These are phyloP conservation scores for Eucalyptus pauciflora DNA, from an alignment of 345 rosid species.

Conservation along the genomic window DNA sequence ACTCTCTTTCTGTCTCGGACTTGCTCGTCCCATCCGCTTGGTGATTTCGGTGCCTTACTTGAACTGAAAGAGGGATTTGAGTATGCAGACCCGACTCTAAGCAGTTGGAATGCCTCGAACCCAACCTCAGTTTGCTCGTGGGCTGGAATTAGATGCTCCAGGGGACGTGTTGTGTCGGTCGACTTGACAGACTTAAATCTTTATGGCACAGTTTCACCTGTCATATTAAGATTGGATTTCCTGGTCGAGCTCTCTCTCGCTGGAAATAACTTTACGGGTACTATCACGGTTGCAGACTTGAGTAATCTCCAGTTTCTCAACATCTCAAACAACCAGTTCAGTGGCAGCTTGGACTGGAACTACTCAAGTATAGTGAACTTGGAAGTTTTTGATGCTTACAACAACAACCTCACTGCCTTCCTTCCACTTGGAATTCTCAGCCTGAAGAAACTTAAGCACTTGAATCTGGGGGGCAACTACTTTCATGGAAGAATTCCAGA, in stretches of 20 bases:
- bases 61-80: constrained; percentile 38
- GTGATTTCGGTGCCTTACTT: constrained; percentile 33
- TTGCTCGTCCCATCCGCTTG: constrained; percentile 18
- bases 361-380: constrained; percentile 36
- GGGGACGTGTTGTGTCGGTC: constrained; percentile 33
- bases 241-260: constrained; percentile 46
- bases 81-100: constrained; percentile 30
- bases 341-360: constrained; percentile 44
- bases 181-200: constrained; percentile 48
- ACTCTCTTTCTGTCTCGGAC: constrained; percentile 7
- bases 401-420: constrained; percentile 68
- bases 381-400: constrained; percentile 53
- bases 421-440: constrained; percentile 40
- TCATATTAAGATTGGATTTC: constrained; percentile 23
- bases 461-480: constrained; percentile 85
- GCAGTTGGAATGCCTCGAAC: constrained; percentile 34
- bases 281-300: constrained; percentile 15
- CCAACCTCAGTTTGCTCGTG: constrained; percentile 56
- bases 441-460: constrained; percentile 36
- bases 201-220: constrained; percentile 33
- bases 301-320: constrained; percentile 47
- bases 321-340: constrained; percentile 58
- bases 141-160: constrained; percentile 35
- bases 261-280: constrained; percentile 53
- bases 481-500: constrained; percentile 61